These are phyloP conservation scores for Aspergillus persii DNA, from an alignment of 2,329 filamentous ascomycete genomes.

Conservation along the genomic window DNA sequence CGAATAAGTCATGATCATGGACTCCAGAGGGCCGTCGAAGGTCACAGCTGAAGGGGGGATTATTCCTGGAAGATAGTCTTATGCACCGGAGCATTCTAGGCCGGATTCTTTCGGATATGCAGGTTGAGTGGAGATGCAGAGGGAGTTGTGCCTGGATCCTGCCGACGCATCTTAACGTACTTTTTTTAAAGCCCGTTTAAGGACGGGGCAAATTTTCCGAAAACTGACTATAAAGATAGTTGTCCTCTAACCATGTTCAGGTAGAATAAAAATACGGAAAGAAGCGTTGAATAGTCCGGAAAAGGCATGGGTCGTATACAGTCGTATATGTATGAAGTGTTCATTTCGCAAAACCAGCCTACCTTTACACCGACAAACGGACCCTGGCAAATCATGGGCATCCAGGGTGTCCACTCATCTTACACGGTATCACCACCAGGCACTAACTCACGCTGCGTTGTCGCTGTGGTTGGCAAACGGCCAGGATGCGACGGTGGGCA, in stretches of 20 bases:
- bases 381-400: neutral
- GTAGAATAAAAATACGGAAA: neutral
- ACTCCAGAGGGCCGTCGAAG: neutral
- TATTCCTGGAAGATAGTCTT: neutral
- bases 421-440: neutral
- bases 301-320: neutral
- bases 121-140: slow-evolving; percentile 1
- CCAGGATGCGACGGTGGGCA: neutral
- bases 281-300: neutral
- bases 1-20: neutral
- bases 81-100: neutral
- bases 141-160: slow-evolving; percentile 3
- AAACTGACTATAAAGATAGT: neutral
- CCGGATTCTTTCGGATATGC: slow-evolving; percentile 2
- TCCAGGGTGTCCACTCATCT: neutral
- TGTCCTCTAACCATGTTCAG: neutral
- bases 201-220: neutral
- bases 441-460: neutral
- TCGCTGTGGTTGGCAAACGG: neutral
- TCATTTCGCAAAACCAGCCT: neutral
- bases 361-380: neutral
- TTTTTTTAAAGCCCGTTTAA: neutral
- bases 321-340: neutral
- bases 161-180: neutral
- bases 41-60: neutral